phyloP scores from a whole-genome alignment of 202 grass and related monocot genomes.

The Dendrocalamus latiflorus region DNA sequence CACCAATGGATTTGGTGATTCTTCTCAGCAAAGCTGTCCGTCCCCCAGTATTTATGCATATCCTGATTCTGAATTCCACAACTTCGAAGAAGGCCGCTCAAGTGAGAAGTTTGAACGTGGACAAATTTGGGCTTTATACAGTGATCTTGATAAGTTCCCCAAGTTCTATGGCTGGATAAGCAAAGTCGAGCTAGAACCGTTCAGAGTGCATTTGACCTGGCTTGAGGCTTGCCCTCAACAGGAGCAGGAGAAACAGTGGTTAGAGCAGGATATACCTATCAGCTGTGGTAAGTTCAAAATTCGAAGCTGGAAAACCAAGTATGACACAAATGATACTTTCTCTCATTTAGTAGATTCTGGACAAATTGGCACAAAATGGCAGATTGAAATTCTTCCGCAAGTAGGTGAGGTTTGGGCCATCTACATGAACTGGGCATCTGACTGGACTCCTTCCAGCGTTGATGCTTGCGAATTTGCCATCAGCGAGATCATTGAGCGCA shows the following conservation, averaged over 20 bases:
- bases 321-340: constrained; percentile 35
- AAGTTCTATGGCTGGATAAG: constrained; percentile 81
- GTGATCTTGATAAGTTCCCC: constrained; percentile 62
- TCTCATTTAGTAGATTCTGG: constrained; percentile 55
- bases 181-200: constrained; percentile 54
- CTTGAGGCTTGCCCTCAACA: constrained; percentile 54
- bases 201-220: constrained; percentile 64
- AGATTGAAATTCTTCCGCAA: constrained; percentile 47
- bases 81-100: constrained; percentile 44
- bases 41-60: constrained; percentile 28
- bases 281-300: constrained; percentile 71
- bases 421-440: constrained; percentile 68
- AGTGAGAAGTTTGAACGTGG: constrained; percentile 48
- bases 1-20: constrained; percentile 20
- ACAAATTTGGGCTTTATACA: constrained; percentile 90
- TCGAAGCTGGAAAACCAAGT: constrained; percentile 11
- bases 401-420: constrained; percentile 65
- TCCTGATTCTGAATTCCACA: constrained; percentile 69
- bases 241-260: constrained; percentile 54
- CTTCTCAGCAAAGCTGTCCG: constrained; percentile 12
- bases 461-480: constrained; percentile 51
- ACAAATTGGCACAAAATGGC: not conserved
- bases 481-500: constrained; percentile 48
- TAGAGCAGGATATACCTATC: constrained; percentile 47
- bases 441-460: constrained; percentile 41